Percentiles rank a stretch among this genome's conserved stretches.
Conservation (phyloP, 805 yeast genomes). For the Novakomyces olei region DNA sequence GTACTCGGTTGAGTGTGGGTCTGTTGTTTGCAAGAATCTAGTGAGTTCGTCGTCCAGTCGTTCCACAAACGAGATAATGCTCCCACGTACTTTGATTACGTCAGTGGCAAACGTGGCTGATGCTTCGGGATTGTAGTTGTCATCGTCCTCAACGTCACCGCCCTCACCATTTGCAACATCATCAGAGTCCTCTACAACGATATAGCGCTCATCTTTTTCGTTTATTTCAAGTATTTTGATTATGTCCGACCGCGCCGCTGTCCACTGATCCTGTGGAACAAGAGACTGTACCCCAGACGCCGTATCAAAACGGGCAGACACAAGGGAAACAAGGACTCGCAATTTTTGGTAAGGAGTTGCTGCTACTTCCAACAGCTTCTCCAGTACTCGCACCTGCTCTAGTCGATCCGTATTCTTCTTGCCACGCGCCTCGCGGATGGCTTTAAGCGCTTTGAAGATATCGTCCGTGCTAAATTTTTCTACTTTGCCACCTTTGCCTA, state of each 20-base stretch:
- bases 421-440: constrained; percentile 77
- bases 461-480: constrained; percentile 19
- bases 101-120: no score
- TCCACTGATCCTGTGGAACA: constrained; percentile 71
- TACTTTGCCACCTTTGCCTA: constrained; percentile 20
- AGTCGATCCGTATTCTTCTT: constrained; percentile 71
- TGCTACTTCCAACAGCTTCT: constrained; percentile 29
- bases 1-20: constrained; percentile 89
- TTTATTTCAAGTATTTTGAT: constrained; percentile 40
- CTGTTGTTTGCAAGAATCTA: constrained; percentile 65
- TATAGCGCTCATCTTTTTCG: constrained; percentile 40
- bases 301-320: constrained; percentile 75
- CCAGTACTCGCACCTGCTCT: constrained; percentile 57
- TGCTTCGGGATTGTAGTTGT: constrained; percentile 7
- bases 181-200: constrained; percentile 64
- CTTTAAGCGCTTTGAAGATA: constrained; percentile 50
- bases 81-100: constrained; percentile 54
- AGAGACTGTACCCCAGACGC: constrained; percentile 34
- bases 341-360: constrained; percentile 54
- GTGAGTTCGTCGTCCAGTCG: constrained; percentile 88
- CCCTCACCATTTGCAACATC: constrained; percentile 31
- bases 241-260: constrained; percentile 28
- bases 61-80: constrained; percentile 68
- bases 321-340: constrained; percentile 52
- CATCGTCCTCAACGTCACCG: constrained; percentile 22